Evolutionary conservation across 2,329 filamentous ascomycete species (phyloP), one percentile per base, ranked within the genome.

Genomic region (Fusarium fujikuroi): DNA sequence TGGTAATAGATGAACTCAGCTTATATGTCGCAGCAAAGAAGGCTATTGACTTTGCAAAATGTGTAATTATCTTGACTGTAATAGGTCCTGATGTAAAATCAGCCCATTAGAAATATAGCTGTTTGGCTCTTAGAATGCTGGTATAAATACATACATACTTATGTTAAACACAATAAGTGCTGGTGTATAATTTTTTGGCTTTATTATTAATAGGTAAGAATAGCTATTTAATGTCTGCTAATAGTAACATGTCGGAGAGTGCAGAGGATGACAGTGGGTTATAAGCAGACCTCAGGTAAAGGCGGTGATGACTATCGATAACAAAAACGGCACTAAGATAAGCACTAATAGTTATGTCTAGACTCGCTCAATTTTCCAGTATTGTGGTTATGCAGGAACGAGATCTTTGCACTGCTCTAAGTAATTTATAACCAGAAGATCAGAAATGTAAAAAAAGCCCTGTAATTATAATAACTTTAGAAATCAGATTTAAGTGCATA

Each of bases 261-360:
- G 1, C 14, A 42, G 14, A 42, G 40, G 9, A 23, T 19, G 4
- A 9, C 18, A 19, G 19, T 16, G 14, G n/a, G 14, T 15, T 15
- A 14, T 4, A 4, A 34, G 14, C 14, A 12, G 30, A 12, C 30
- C 11, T 40, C 15, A 12, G n/a, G 21, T n/a, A 15, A 40, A n/a
- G 40, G 40, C 21, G 21, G 21, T 42, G 10, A 42, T 42, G 9
- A 10, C 21, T 7, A 3, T n/a, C 9, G 40, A 23, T 42, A 42
- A 42, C 14, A 5, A 16, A 23, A 16, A 16, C 15, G 3, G n/a
- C 40, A 9, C 15, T 42, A 42, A 42, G 15, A 42, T 23, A 42
- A 42, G 40, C 5, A 42, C 3, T 7, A 1, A 2, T 9, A 4
- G 8, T 8, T 9, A 5, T 3, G 3, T n/a, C 8, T 14, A 7